Base-by-base conservation (phyloP, 2,329 filamentous ascomycete species). In the Colletotrichum neosansevieriae region DNA sequence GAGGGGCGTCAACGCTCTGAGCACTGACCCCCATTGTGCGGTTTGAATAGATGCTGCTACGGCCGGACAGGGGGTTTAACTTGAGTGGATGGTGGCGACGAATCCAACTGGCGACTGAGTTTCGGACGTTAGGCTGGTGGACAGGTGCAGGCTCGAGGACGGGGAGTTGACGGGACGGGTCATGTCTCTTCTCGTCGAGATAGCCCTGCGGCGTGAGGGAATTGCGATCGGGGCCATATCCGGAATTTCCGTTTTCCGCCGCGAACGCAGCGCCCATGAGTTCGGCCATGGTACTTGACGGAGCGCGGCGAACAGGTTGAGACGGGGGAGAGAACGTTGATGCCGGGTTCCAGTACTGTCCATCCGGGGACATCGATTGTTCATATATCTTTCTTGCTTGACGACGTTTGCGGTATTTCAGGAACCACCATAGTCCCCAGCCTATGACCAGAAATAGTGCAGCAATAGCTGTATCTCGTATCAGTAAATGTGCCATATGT, bases 51-150 rank as follows among this genome's bases (percentile, higher is more conserved):
- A 70, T 44, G 44, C 68, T 70, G 49, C 47, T 60, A 1, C 68
- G 64, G 34, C 58, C 63, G 42, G 53, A 58, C 47, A 71, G 17
- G 2, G 72, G 71, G 53, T 74, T 74, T 29, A 74, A 54, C 38
- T 71, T 69, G 34, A 74, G 70, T 34, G 73, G 73, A 45, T 74
- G 73, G 65, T 74, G 72, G n/a, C 71, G 71, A 10, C 73, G 61
- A 29, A 74, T 67, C 72, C 72, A 74, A 70, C 72, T 74, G n/a
- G 73, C 73, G 53, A 74, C 70, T 15, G 72, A 74, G 45, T 45
- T 58, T 17, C 73, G 64, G 38, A 74, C 53, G 34, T 69, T 47
- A 44, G 72, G 72, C 62, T 74, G 67, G 50, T 53, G 34, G 53
- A 58, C 62, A 17, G 63, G 67, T 6, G 54, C 58, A 9, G 67